Conservation (phyloP, 371 early-diverging fungal species). For the Actinomucor elegans region DNA sequence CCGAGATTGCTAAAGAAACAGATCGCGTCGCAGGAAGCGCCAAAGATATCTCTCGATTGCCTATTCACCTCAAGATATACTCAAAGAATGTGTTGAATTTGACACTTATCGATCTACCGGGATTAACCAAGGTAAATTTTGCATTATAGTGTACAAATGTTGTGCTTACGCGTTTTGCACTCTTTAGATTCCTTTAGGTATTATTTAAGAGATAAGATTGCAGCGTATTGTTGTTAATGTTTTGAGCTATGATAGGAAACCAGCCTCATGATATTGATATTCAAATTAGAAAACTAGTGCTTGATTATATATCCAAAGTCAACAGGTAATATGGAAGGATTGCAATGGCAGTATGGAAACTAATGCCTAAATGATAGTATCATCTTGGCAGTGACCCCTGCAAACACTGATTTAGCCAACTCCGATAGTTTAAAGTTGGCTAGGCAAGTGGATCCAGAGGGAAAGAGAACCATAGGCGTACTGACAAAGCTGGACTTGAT, state of each 20-base stretch:
- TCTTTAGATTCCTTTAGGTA: slow-evolving; percentile 48
- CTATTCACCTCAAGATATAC: slow-evolving; percentile 88
- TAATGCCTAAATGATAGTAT: slow-evolving; percentile 51
- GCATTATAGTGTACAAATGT: not conserved
- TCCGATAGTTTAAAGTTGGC: slow-evolving; percentile 94
- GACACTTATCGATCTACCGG: slow-evolving; percentile 93
- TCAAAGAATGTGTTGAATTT: slow-evolving; percentile 84
- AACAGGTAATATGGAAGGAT: slow-evolving; percentile 59
- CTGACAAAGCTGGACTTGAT: slow-evolving; percentile 94
- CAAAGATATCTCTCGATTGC: slow-evolving; percentile 81
- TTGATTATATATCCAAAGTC: slow-evolving; percentile 84
- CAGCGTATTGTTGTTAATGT: no score
- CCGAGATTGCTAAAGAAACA: slow-evolving; percentile 89
- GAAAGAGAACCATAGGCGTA: slow-evolving; percentile 86
- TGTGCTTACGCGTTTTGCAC: not conserved
- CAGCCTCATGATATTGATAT: slow-evolving; percentile 89
- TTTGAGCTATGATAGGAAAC: slow-evolving; percentile 55
- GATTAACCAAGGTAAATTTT: slow-evolving; percentile 81
- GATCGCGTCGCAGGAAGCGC: slow-evolving; percentile 81
- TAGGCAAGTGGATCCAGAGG: slow-evolving; percentile 87
- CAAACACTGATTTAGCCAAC: slow-evolving; percentile 90
- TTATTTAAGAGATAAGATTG: slow-evolving; percentile 33
- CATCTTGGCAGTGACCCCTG: slow-evolving; percentile 92
- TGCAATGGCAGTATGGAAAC: no score
- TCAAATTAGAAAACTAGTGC: slow-evolving; percentile 80